These are phyloP conservation scores for Gracilaria gracilis DNA, from an alignment of 23 red algal species.

Conservation along the genomic window DNA sequence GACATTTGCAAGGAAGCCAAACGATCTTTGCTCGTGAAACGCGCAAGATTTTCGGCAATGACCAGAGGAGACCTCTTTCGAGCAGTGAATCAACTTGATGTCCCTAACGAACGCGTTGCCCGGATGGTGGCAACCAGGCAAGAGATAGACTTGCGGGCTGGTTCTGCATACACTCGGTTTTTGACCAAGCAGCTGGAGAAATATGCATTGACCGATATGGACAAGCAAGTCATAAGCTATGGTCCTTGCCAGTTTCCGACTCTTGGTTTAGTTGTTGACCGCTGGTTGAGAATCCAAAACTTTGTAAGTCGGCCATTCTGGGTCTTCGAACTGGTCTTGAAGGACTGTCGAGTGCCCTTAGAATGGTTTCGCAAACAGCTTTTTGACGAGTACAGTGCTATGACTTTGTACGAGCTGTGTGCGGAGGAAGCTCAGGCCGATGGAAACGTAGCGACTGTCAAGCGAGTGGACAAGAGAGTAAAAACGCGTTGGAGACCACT, in stretches of 20 bases:
- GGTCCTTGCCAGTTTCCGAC: conserved; percentile 98
- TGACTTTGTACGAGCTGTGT: conserved; percentile 83
- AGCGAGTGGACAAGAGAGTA: conserved; percentile 48
- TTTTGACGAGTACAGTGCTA: conserved; percentile 88
- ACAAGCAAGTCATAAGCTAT: conserved; percentile 69
- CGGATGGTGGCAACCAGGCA: conserved; percentile 90
- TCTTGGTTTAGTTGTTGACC: conserved; percentile 93
- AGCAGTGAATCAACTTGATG: conserved; percentile 64
- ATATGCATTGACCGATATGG: conserved; percentile 44
- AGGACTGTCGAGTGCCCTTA: conserved; percentile 54
- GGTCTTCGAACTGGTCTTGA: conserved; percentile 74
- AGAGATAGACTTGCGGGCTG: conserved; percentile 96
- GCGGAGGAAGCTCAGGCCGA: conserved; percentile 66
- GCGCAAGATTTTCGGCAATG: conserved; percentile 96
- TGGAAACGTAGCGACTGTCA: conserved; percentile 47
- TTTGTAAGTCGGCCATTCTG: conserved; percentile 86
- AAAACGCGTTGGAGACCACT: conserved; percentile 75
- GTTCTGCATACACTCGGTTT: conserved; percentile 93
- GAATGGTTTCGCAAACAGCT: conserved; percentile 88
- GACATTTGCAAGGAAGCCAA: conserved; percentile 66
- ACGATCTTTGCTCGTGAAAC: conserved; percentile 66
- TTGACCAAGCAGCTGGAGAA: conserved; percentile 74
- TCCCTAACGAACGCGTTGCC: conserved; percentile 72
- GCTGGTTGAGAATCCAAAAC: conserved; percentile 83
- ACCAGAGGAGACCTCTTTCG: conserved; percentile 78